A percentile compares a stretch with the other conserved stretches of the same genome.
phyloP scores from a whole-genome alignment of 2,329 filamentous ascomycete species.

The Colletotrichum lini region DNA sequence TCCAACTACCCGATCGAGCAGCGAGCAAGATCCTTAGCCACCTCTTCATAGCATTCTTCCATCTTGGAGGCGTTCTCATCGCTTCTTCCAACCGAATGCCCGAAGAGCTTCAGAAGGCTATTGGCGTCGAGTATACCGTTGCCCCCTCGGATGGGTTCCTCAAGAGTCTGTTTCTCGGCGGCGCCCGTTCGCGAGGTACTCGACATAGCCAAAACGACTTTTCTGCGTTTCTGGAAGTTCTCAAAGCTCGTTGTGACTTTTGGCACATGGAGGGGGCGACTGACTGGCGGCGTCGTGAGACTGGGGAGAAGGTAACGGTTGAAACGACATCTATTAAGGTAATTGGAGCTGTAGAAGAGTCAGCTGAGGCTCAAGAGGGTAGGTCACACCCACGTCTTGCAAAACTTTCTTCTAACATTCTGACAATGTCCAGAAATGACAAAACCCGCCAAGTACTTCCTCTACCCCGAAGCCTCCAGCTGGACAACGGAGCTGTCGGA shows the following conservation, averaged over 20 bases:
- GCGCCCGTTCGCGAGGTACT: conserved; percentile 57
- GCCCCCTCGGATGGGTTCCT: conserved; percentile 68
- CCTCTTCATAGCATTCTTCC: conserved; percentile 85
- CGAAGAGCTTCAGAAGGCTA: conserved; percentile 83
- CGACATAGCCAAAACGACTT: conserved; percentile 78
- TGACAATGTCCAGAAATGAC: conserved; percentile 17
- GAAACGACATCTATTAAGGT: not conserved
- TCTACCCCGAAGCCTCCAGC: conserved; percentile 28
- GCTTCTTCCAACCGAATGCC: conserved; percentile 89
- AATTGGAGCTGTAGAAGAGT: not conserved
- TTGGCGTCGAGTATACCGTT: conserved; percentile 76
- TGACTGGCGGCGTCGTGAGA: conserved; percentile 78
- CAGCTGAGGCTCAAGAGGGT: conserved; percentile 9
- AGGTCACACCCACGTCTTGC: not conserved
- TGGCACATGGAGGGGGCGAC: conserved; percentile 85
- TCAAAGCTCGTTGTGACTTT: conserved; percentile 84
- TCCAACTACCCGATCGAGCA: conserved; percentile 84
- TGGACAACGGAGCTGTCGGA: conserved; percentile 17
- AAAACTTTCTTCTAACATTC: too few relatives aligned
- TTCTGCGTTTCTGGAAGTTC: conserved; percentile 79
- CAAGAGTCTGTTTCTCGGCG: conserved; percentile 56
- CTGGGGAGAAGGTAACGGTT: conserved; percentile 48
- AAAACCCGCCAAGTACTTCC: conserved; percentile 35
- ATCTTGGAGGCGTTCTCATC: conserved; percentile 84
- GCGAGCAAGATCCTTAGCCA: conserved; percentile 85